Evolutionary conservation across 2,329 filamentous ascomycete genomes (phyloP), one percentile per base, ranked within the genome.

Genomic region (Trichoderma sp.): DNA sequence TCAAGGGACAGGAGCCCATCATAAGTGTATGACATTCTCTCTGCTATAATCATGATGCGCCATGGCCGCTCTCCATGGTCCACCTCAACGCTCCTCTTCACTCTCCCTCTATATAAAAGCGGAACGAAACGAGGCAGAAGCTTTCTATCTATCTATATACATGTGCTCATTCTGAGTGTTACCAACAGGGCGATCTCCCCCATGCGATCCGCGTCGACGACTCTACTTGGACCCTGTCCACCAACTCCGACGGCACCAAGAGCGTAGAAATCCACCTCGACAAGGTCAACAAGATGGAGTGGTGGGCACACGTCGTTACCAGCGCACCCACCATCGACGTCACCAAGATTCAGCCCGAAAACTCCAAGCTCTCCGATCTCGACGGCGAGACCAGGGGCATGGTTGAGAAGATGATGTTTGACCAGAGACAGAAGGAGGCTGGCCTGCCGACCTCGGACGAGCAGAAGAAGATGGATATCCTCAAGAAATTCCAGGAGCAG

Each of bases 361-460:
- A 93, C 83, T 95, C 93, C 83, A 97, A 95, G 84, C 88, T 99
- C 81, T 92, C 93, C 75, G 97, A 99, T 84, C 88, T 99, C 79
- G 96, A 98, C 82, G 97, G 97, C 77, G 94, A 97, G 88, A 99
- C 97, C 72, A 91, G 97, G 78, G 91, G 92, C 76, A 98, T 99
- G 96, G 97, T 99, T 62, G 97, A 99, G 91, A 99, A 99, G 91
- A 99, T 99, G 97, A 99, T 99, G 97, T 99, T 90, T 81, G 97
- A 99, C 87, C 97, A 99, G 89, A 89, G 94, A 79, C 95, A 98
- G 87, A 99, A 99, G 91, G 95, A 98, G 87, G 88, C 90, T 85
- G 97, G 97, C 5, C 89, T 93, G 84, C 94, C 95, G 64, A 95
- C 93, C 14, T 97, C 94, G 79, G 97, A 98, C 79, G 97, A 99